Conservation (phyloP, 208 protist species). For the Wallacemonas sp. region DNA sequence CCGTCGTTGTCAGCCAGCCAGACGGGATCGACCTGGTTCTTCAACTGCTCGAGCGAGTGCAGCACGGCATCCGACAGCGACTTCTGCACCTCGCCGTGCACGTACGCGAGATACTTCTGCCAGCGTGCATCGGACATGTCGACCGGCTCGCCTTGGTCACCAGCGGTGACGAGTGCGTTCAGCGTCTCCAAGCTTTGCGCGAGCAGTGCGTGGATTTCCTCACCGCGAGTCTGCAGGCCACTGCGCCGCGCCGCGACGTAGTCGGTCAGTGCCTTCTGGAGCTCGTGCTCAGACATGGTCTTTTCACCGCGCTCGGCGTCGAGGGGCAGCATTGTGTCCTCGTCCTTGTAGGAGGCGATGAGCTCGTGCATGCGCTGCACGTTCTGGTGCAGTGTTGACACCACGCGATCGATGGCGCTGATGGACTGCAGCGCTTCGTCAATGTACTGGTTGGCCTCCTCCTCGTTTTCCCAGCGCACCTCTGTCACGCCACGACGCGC, state of each 20-base stretch:
- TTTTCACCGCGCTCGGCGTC: constrained; percentile 80
- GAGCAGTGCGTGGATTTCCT: constrained; percentile 82
- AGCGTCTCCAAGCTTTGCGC: constrained; percentile 78
- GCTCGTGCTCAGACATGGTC: constrained; percentile 89
- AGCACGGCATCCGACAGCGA: constrained; percentile 71
- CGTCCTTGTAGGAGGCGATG: constrained; percentile 75
- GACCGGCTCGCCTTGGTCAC: constrained; percentile 24
- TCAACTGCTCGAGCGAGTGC: constrained; percentile 74
- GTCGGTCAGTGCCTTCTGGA: constrained; percentile 84
- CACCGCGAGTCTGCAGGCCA: constrained; percentile 61
- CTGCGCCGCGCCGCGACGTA: constrained; percentile 54
- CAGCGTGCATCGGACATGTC: constrained; percentile 45
- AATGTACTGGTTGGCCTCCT: constrained; percentile 91
- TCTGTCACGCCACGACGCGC: constrained; percentile 69
- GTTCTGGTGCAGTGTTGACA: constrained; percentile 91
- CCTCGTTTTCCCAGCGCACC: constrained; percentile 91
- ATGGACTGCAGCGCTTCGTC: constrained; percentile 82
- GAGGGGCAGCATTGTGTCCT: constrained; percentile 86
- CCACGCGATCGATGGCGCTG: constrained; percentile 76
- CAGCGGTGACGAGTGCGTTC: constrained; percentile 72
- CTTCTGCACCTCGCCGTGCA: constrained; percentile 85
- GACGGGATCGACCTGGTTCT: constrained; percentile 88
- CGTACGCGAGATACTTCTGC: constrained; percentile 91
- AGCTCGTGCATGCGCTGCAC: constrained; percentile 81
- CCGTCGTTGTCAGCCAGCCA: constrained; percentile 89